A percentile compares a stretch with the other conserved stretches of the same genome.
These are phyloP conservation scores for Solanum peruvianum DNA, from an alignment of 257 asterid species.

Conservation along the genomic window DNA sequence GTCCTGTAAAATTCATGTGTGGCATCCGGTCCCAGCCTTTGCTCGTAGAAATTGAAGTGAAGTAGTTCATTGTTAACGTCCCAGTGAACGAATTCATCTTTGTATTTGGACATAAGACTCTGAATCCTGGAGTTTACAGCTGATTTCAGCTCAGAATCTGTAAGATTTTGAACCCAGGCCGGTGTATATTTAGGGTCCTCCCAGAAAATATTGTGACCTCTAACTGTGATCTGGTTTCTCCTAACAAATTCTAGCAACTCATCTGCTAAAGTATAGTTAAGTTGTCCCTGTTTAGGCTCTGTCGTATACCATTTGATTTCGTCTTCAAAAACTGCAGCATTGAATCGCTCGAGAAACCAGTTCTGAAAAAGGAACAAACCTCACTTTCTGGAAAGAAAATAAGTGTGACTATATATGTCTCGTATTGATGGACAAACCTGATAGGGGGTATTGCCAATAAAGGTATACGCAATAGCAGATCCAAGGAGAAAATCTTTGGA, in stretches of 20 bases:
- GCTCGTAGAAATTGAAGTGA: conserved; percentile 27
- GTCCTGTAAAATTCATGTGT: conserved; percentile 21
- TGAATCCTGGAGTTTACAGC: conserved; percentile 24
- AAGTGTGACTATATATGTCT: background rate
- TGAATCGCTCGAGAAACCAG: conserved; percentile 30
- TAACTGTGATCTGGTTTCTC: conserved; percentile 19
- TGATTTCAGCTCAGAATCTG: conserved; percentile 8
- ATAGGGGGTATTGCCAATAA: conserved; percentile 24
- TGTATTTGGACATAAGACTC: conserved; percentile 27
- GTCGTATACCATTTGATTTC: conserved; percentile 39
- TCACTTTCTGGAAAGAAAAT: background rate
- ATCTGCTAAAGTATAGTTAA: conserved; percentile 28
- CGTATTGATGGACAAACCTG: conserved; percentile 17
- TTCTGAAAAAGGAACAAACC: conserved; percentile 6
- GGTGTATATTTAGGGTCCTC: conserved; percentile 27
- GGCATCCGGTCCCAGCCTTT: conserved; percentile 33
- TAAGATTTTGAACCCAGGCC: conserved; percentile 28
- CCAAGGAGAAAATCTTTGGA: conserved; percentile 45
- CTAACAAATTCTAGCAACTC: conserved; percentile 28
- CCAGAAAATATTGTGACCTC: conserved; percentile 45
- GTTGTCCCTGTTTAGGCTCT: conserved; percentile 18
- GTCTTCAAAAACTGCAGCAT: conserved; percentile 33
- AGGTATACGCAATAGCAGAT: conserved; percentile 32
- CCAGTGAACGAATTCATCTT: conserved; percentile 36
- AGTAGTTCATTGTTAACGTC: conserved; percentile 37